These are phyloP conservation scores for Starmerella geochares DNA, from an alignment of 805 yeast genomes.

Conservation along the genomic window DNA sequence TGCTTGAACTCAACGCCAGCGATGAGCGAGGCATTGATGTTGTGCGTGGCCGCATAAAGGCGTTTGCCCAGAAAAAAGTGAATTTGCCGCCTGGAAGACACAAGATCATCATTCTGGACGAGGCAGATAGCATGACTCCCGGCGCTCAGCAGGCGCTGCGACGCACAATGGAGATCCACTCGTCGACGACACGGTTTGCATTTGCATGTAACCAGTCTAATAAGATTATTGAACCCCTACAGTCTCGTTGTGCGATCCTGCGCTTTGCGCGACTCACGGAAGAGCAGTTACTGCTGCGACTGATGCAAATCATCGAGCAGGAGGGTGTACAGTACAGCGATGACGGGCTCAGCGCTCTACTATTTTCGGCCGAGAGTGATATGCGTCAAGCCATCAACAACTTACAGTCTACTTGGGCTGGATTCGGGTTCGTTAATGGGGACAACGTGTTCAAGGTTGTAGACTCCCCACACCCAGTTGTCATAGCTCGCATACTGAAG, in stretches of 20 bases:
- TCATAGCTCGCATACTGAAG: slow-evolving; percentile 58
- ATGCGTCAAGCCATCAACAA: slow-evolving; percentile 97
- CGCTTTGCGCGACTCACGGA: slow-evolving; percentile 73
- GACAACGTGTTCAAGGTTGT: slow-evolving; percentile 91
- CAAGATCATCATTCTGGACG: slow-evolving; percentile 86
- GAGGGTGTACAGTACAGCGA: slow-evolving; percentile 72
- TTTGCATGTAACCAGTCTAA: slow-evolving; percentile 93
- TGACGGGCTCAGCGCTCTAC: slow-evolving; percentile 84
- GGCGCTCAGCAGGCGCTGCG: slow-evolving; percentile 94
- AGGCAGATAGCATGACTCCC: slow-evolving; percentile 93
- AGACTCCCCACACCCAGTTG: slow-evolving; percentile 90
- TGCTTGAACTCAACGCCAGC: slow-evolving; percentile 85
- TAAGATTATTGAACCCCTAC: slow-evolving; percentile 93
- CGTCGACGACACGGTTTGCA: slow-evolving; percentile 95
- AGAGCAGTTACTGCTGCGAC: slow-evolving; percentile 69
- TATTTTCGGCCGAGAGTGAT: slow-evolving; percentile 95
- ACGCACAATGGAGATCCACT: slow-evolving; percentile 89
- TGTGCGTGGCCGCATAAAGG: slow-evolving; percentile 85
- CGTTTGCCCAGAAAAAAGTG: slow-evolving; percentile 91
- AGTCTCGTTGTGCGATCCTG: slow-evolving; percentile 89
- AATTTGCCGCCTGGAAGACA: slow-evolving; percentile 80
- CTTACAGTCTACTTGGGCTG: slow-evolving; percentile 86
- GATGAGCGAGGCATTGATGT: slow-evolving; percentile 98
- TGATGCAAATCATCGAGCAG: slow-evolving; percentile 55
- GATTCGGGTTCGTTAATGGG: slow-evolving; percentile 82